Evolutionary conservation across 78 protist species (phyloP), one percentile per base, ranked within the genome.

Genomic region (Emiliania huxleyi): DNA sequence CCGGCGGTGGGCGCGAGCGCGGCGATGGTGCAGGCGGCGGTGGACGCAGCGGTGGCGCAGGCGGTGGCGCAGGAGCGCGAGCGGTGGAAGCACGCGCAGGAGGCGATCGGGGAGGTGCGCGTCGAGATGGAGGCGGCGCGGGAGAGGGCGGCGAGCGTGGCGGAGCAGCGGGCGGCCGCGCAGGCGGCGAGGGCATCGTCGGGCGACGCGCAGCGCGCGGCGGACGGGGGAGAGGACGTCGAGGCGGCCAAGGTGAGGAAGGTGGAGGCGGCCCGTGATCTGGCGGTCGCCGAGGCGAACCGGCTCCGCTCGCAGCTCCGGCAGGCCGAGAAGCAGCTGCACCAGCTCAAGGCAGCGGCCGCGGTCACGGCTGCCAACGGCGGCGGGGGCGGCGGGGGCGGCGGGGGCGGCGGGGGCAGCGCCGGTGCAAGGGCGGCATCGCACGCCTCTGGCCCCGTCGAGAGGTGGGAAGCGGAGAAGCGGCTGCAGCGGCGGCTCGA

Each of bases 401-500:
- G 38, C 75, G 37, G 18, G 23, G 75, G 33, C 33, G 37, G 33
- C 75, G 42, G 44, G 44, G 18, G 22, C 44, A 73, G 18, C 83
- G 42, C 18, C 12, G 43, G 33, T 18, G 83, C 83, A 18, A n/a
- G n/a, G n/a, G n/a, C n/a, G n/a, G n/a, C n/a, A n/a, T n/a, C n/a
- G n/a, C n/a, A n/a, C n/a, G n/a, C n/a, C n/a, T n/a, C n/a, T n/a
- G n/a, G n/a, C n/a, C n/a, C n/a, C n/a, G 44, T 73, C 43, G 83
- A 73, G 83, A 2, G 83, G 42, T 73, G 83, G 83, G 83, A 73
- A 42, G 37, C 83, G 83, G 83, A 73, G 42, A 73, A 73, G 83
- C 37, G 42, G 83, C 37, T 73, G 83, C 83, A 73, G 83, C 37
- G 42, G 22, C 37, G 42, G 42, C 83, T 73, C 37, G 83, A 73